Evolutionary conservation across 2,329 filamentous ascomycete species (phyloP).

Genomic region (Microascus cirrosus): DNA sequence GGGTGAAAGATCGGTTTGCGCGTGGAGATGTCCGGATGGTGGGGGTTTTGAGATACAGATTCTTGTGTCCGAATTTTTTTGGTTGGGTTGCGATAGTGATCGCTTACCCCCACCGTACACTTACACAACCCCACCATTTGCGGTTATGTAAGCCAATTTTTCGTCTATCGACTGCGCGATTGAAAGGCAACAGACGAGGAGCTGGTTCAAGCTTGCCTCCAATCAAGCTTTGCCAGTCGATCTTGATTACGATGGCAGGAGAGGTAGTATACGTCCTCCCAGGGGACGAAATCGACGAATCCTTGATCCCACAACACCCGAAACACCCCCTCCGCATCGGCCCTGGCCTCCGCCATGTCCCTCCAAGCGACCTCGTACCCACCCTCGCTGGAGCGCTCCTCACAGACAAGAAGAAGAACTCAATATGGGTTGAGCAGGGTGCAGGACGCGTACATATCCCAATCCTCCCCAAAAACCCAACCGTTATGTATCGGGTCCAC

Average conservation of each 20-base stretch:
- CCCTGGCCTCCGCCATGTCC: slow-evolving; percentile 72
- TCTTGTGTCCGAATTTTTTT: slow-evolving; percentile 2
- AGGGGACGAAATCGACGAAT: slow-evolving; percentile 61
- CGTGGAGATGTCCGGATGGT: slow-evolving; percentile 4
- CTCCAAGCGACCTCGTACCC: slow-evolving; percentile 60
- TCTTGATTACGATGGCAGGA: slow-evolving; percentile 34
- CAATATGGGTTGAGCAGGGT: slow-evolving; percentile 65
- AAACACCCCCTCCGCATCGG: slow-evolving; percentile 69
- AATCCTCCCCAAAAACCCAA: slow-evolving; percentile 3
- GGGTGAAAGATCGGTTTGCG: slow-evolving; percentile 1
- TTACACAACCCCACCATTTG: not conserved
- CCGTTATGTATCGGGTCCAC: slow-evolving; percentile 15
- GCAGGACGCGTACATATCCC: slow-evolving; percentile 49
- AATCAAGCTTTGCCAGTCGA: not conserved
- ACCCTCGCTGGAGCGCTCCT: slow-evolving; percentile 57
- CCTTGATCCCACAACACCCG: slow-evolving; percentile 54
- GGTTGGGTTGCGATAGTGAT: not conserved
- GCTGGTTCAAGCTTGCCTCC: not conserved
- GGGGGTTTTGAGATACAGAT: slow-evolving; percentile 6
- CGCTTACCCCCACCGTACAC: not conserved
- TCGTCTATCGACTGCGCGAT: not conserved
- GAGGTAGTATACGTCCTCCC: slow-evolving; percentile 63
- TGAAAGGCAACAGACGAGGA: too few species aligned
- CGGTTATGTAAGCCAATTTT: not conserved
- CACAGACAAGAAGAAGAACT: slow-evolving; percentile 61